Base-by-base conservation (phyloP, 805 yeast species). In the Vanderwaltozyma yarrowii region DNA sequence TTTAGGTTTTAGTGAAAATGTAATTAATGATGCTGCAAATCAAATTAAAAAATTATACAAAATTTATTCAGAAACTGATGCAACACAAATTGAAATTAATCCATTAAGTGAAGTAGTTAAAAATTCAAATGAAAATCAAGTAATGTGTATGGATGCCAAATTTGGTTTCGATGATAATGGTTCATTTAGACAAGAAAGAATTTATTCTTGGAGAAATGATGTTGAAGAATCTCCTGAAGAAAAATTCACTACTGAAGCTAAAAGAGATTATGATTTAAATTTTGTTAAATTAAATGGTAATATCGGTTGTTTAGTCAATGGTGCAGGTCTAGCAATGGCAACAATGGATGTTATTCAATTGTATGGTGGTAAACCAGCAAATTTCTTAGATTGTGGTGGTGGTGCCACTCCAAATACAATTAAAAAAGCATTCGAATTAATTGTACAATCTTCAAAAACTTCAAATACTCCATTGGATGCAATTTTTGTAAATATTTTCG, bases 251-350 rank as follows among this genome's bases (percentile, higher is more conserved):
- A 86, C 86, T 52, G 80, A 75, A 64, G 99, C 98, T 46, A 71
- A 89, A 56, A 67, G 82, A 65, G 68, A 85, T 65, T 81, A 77
- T 58, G 92, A 87, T 56, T 76, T 92, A 59, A 92, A 92, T 73
- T 92, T 89, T 66, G 94, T 92, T 71, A 92, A 92, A 72, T 79
- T 92, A 61, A 94, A 89, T 61, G 99, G 99, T 67, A 85, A 87
- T 74, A 89, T 92, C 60, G 99, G 98, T 56, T 89, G 96, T 73
- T 74, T 92, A 46, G 99, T 92, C 64, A 92, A 92, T 67, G 99
- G 99, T 73, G 99, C 99, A 42, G 99, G 99, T 66, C 76, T 92
- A 62, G 99, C 99, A 57, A 92, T 92, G 99, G 99, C 99, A 54
- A 92, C 99, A 50, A 88, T 92, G 96, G 99, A 92, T 68, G 94